Percentiles rank a stretch among this genome's conserved stretches.
Conservation (phyloP, 2,329 filamentous ascomycete genomes). For the Fusarium sp. region DNA sequence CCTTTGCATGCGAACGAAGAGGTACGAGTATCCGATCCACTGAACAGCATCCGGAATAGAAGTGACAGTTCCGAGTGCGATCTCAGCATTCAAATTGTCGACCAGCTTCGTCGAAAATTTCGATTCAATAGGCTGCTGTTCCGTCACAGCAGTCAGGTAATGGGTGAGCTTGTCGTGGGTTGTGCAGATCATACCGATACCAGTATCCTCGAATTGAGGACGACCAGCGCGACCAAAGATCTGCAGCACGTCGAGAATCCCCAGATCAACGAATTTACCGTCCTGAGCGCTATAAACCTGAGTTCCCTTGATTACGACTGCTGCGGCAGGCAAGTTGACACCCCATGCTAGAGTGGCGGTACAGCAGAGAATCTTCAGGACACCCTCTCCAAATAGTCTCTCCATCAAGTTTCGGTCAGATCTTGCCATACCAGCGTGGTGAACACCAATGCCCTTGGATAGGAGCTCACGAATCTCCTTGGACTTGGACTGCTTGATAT, state of each 20-base stretch:
- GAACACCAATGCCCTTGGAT: slow-evolving; percentile 89
- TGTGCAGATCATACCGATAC: slow-evolving; percentile 98
- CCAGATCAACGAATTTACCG: slow-evolving; percentile 94
- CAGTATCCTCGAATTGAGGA: slow-evolving; percentile 96
- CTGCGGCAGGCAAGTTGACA: slow-evolving; percentile 96
- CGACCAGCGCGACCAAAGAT: slow-evolving; percentile 98
- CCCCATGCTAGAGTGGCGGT: slow-evolving; percentile 98
- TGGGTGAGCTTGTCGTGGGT: slow-evolving; percentile 93
- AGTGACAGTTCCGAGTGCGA: slow-evolving; percentile 92
- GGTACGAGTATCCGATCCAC: slow-evolving; percentile 97
- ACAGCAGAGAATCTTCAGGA: slow-evolving; percentile 98
- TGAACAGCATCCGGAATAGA: slow-evolving; percentile 93
- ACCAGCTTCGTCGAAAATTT: slow-evolving; percentile 92
- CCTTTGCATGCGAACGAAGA: slow-evolving; percentile 95
- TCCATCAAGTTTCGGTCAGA: slow-evolving; percentile 97
- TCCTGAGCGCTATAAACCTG: slow-evolving; percentile 97
- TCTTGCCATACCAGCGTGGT: slow-evolving; percentile 96
- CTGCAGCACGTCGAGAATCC: slow-evolving; percentile 95
- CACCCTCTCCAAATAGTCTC: slow-evolving; percentile 85
- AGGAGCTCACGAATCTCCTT: slow-evolving; percentile 89
- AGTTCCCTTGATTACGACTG: slow-evolving; percentile 97
- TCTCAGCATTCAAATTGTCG: slow-evolving; percentile 96
- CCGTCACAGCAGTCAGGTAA: slow-evolving; percentile 91
- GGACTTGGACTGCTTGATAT: slow-evolving; percentile 87
- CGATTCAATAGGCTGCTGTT: slow-evolving; percentile 98